phyloP scores from a whole-genome alignment of 495 filamentous ascomycete species.

The Ascobolus immersus region DNA sequence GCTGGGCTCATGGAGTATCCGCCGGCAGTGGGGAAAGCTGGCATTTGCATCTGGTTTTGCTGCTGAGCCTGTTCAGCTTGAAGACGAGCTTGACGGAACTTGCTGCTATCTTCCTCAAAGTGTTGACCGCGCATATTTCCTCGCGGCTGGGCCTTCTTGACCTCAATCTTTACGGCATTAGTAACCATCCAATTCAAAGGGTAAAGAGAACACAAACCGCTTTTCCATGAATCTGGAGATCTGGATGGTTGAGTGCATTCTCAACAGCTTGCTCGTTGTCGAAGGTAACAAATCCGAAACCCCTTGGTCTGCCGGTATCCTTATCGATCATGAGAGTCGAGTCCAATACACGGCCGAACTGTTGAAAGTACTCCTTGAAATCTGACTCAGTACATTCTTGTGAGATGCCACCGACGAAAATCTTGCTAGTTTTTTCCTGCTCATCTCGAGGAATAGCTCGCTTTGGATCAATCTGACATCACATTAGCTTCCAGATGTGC shows the following conservation, averaged over 20 bases:
- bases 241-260: slow-evolving; percentile 48
- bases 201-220: slow-evolving; percentile 19
- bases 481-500: neutral
- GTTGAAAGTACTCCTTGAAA: slow-evolving; percentile 86
- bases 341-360: slow-evolving; percentile 87
- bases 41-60: slow-evolving; percentile 16
- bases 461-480: slow-evolving; percentile 72
- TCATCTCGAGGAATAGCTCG: slow-evolving; percentile 92
- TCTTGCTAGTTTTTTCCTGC: slow-evolving; percentile 92
- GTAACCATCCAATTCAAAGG: neutral
- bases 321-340: slow-evolving; percentile 99
- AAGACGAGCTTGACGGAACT: slow-evolving; percentile 20
- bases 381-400: slow-evolving; percentile 89
- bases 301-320: slow-evolving; percentile 80
- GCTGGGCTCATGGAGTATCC: slow-evolving; percentile 56
- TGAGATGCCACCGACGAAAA: slow-evolving; percentile 92
- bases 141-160: slow-evolving; percentile 89
- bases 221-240: slow-evolving; percentile 77
- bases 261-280: slow-evolving; percentile 91
- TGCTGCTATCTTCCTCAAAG: slow-evolving; percentile 16
- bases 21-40: slow-evolving; percentile 6
- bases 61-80: slow-evolving; percentile 17
- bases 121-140: slow-evolving; percentile 64
- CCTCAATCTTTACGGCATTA: slow-evolving; percentile 36
- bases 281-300: slow-evolving; percentile 98